Base-by-base conservation (phyloP, 164 flowering plant genomes). In the Echeveria elegans region DNA sequence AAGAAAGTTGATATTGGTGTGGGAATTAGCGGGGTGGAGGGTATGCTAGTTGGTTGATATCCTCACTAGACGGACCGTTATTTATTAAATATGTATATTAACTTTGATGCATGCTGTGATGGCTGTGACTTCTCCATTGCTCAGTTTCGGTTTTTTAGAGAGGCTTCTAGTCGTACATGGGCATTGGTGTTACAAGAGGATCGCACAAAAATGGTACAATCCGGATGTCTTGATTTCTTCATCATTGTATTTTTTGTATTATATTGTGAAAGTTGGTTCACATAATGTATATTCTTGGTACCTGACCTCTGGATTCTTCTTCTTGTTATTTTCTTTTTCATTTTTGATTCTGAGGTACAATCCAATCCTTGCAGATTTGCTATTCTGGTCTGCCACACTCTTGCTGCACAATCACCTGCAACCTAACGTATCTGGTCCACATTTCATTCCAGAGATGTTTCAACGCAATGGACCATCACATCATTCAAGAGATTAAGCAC, bases 1-100 rank as follows among this genome's bases (percentile, higher is more conserved):
- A 95, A 81, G 99, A 92, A 77, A n/a, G 99, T 97, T 14, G 97
- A 95, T 68, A 95, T 95, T 76, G 99, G 99, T 32, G 88, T 94
- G 68, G 99, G 99, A 64, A 94, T 94, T 75, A 94, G 99, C 71
- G 99, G 99, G 56, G 93, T 87, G 52, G 99, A 95, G 78, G 99
- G 99, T 71, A 95, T 95, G 99, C 99, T 91, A 97, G 99, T 94
- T 64, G 59, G 85, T 80, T 75, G 68, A 66, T 23, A 70, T 29
- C 72, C 77, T 71, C 41, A 70, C 15, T 26, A 69, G 52, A 45
- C 43, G 50, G 66, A n/a, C 62, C 15, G 15, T 31, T 63, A 48
- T 47, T 56, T 24, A n/a, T n/a, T n/a, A n/a, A n/a, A n/a, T n/a
- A n/a, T n/a, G n/a, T n/a, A n/a, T n/a, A n/a, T n/a, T n/a, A n/a